Conservation (phyloP, 371 early-diverging fungal species). For the Fennellomyces sp. region DNA sequence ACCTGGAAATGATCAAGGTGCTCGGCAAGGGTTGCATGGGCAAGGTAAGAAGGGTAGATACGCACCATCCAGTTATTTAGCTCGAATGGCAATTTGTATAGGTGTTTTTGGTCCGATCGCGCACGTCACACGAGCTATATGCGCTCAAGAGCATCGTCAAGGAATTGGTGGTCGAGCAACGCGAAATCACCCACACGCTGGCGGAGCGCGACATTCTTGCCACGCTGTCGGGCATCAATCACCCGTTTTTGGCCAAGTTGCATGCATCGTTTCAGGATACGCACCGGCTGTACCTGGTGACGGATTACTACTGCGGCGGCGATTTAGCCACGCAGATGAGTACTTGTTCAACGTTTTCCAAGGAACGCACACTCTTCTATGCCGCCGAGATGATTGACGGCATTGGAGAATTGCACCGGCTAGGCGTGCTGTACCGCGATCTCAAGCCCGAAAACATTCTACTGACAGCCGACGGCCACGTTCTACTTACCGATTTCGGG, state of each 20-base stretch:
- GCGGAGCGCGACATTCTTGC: slow-evolving; percentile 53
- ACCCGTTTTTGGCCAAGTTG: slow-evolving; percentile 94
- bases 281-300: slow-evolving; percentile 90
- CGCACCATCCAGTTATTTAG: slow-evolving; percentile 46
- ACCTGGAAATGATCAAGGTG: slow-evolving; percentile 68
- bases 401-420: slow-evolving; percentile 84
- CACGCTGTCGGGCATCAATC: slow-evolving; percentile 47
- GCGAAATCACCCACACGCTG: slow-evolving; percentile 82
- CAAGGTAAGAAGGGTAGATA: slow-evolving; percentile 54
- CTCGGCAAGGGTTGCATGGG: slow-evolving; percentile 82
- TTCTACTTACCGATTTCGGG: slow-evolving; percentile 93
- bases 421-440: slow-evolving; percentile 90
- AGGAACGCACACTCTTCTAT: slow-evolving; percentile 64
- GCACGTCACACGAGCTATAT: slow-evolving; percentile 59
- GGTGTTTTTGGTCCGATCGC: slow-evolving; percentile 88
- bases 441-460: slow-evolving; percentile 92
- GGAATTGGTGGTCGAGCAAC: slow-evolving; percentile 85
- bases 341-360: slow-evolving; percentile 43
- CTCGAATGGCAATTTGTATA: slow-evolving; percentile 65
- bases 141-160: slow-evolving; percentile 98
- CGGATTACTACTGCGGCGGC: slow-evolving; percentile 94
- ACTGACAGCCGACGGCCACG: slow-evolving; percentile 76
- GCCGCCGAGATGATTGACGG: slow-evolving; percentile 91
- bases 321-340: slow-evolving; percentile 74
- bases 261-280: slow-evolving; percentile 94